These are phyloP conservation scores for Pseudotsuga menziesii DNA, from an alignment of 75 land plant species.

Conservation along the genomic window DNA sequence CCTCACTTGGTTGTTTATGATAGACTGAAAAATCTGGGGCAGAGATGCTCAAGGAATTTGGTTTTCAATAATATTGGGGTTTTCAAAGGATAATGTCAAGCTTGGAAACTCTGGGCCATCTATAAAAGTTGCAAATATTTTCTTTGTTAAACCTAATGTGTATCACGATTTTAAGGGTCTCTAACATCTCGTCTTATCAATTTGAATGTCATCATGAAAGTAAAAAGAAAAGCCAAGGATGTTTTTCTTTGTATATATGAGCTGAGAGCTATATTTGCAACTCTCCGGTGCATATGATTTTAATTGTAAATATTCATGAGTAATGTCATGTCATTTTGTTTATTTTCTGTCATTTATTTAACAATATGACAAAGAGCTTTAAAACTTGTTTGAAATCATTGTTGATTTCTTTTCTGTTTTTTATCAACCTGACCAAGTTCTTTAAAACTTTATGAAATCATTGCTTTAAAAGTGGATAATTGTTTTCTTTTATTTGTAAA, in stretches of 20 bases:
- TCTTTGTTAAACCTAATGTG: background rate
- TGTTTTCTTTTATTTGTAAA: background rate
- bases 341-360: no score
- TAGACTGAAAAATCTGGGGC: background rate
- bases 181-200: background rate
- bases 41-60: background rate
- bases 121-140: background rate
- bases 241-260: conserved; percentile 8
- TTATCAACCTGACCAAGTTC: no score
- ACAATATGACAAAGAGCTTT: no score
- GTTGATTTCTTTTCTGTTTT: background rate
- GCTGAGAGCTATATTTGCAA: background rate
- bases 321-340: no score
- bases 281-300: background rate
- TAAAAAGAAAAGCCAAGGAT: background rate
- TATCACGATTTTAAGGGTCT: background rate
- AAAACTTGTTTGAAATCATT: no score
- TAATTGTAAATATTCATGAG: background rate
- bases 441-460: background rate
- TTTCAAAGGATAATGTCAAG: background rate
- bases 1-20: conserved; percentile 4
- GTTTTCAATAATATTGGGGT: background rate
- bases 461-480: background rate
- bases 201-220: background rate
- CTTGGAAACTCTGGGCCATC: background rate